These are phyloP conservation scores for Narthecium ossifragum DNA, from an alignment of 106 monocot species.

Conservation along the genomic window DNA sequence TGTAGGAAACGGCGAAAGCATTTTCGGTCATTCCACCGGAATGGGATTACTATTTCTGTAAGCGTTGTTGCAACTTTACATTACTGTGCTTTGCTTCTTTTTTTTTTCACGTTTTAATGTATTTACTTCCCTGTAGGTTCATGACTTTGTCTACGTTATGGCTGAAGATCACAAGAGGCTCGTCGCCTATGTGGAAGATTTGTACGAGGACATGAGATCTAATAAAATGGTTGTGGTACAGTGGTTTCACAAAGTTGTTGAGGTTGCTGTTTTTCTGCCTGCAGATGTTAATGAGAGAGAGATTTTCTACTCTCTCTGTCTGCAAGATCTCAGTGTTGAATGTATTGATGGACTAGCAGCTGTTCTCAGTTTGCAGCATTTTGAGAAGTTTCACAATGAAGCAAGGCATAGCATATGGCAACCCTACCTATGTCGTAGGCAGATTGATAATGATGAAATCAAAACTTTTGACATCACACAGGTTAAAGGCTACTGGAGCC, in stretches of 20 bases:
- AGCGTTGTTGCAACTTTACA: slow-evolving; percentile 6
- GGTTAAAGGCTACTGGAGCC: slow-evolving; percentile 76
- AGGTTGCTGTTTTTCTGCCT: slow-evolving; percentile 64
- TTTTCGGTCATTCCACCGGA: slow-evolving; percentile 59
- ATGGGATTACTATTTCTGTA: slow-evolving; percentile 77
- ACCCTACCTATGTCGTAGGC: slow-evolving; percentile 58
- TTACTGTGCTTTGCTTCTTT: neutral
- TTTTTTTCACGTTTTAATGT: neutral
- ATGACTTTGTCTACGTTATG: slow-evolving; percentile 73
- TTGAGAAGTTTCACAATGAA: slow-evolving; percentile 51
- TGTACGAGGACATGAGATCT: slow-evolving; percentile 67
- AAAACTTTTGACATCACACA: slow-evolving; percentile 69
- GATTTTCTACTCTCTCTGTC: slow-evolving; percentile 81
- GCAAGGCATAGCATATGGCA: slow-evolving; percentile 22
- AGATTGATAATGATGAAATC: slow-evolving; percentile 55
- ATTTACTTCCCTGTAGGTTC: slow-evolving; percentile 33
- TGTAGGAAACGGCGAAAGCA: slow-evolving; percentile 69
- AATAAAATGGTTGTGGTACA: slow-evolving; percentile 63
- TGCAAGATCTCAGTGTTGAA: slow-evolving; percentile 82
- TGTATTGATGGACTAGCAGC: slow-evolving; percentile 83
- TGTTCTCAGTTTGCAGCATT: slow-evolving; percentile 62
- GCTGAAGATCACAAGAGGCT: slow-evolving; percentile 68
- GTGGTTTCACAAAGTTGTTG: slow-evolving; percentile 90
- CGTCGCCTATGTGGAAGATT: slow-evolving; percentile 85
- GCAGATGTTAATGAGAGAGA: slow-evolving; percentile 56